These are phyloP conservation scores for Rhizopus stolonifer DNA, from an alignment of 371 early-diverging fungal species.

Conservation along the genomic window DNA sequence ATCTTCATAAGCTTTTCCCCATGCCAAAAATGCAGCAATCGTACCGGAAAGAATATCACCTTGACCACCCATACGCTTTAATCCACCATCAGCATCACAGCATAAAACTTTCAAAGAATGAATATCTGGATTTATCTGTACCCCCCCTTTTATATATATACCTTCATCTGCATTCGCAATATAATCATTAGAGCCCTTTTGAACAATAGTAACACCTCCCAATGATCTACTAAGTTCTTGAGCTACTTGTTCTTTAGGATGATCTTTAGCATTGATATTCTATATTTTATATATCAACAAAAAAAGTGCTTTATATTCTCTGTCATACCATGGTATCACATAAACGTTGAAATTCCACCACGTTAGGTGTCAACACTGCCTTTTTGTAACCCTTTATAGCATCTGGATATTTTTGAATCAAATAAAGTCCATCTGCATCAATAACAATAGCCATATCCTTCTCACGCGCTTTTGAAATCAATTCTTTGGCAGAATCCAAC, in stretches of 20 bases:
- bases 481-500: conserved; percentile 55
- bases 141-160: conserved; percentile 1
- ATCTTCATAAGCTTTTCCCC: conserved; percentile 71
- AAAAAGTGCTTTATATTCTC: background rate
- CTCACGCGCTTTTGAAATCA: conserved; percentile 65
- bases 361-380: conserved; percentile 91
- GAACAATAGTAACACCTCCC: conserved; percentile 76
- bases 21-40: conserved; percentile 85
- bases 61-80: conserved; percentile 97
- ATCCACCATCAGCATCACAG: conserved; percentile 70
- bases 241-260: conserved; percentile 39
- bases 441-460: conserved; percentile 76
- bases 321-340: conserved; percentile 72
- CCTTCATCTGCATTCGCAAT: conserved; percentile 71
- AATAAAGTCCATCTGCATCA: conserved; percentile 90
- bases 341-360: conserved; percentile 82
- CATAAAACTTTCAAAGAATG: no score
- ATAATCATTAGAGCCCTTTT: conserved; percentile 83
- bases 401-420: conserved; percentile 74
- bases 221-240: conserved; percentile 51
- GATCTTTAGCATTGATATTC: conserved; percentile 39
- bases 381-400: conserved; percentile 69
- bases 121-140: no score
- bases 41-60: conserved; percentile 96
- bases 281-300: no score